Evolutionary conservation across 345 rosid species (phyloP), one percentile per base, ranked within the genome.

Genomic region (Hirschfeldia incana): DNA sequence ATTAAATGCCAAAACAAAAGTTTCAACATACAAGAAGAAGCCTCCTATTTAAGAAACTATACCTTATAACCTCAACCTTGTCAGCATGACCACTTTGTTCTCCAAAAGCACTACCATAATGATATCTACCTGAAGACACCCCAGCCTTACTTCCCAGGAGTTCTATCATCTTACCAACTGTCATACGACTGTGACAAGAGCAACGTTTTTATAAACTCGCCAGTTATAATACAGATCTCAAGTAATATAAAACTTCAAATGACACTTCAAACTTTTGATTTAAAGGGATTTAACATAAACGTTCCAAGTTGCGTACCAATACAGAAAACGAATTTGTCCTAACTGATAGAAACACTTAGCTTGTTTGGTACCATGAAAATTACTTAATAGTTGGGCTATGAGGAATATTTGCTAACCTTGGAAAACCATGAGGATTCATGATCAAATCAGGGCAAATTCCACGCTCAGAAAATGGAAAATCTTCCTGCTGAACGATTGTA

Each of bases 361-460:
- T 44, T 44, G 51, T 44, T 44, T 44, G 51, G 12, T 44, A 44
- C 51, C 51, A 44, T 10, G 51, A 44, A 44, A 44, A 44, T 2
- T 44, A 11, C 51, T 44, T 44, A 11, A 44, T 44, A 44, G 51
- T 44, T 44, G 51, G 51, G 13, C 51, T 44, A 57, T 15, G 13
- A 36, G 63, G 44, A 67, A 82, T 44, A 21, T 26, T 15, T 73
- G 13, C 3, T 61, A 73, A 92, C 97, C 98, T 92, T 61, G 98
- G 98, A 83, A 94, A 94, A 27, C 98, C 98, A 88, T 94, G 98
- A 77, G 98, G 98, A 71, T 94, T 94, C 98, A 94, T 94, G 72
- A 92, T 94, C 69, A 94, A 84, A 85, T 94, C 98, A 70, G 98
- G 97, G 82, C 98, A 94, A 76, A 94, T 88, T 64, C 98, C 98